Evolutionary conservation across 139 green algal species (phyloP).

Genomic region (Volvox reticuliferus): DNA sequence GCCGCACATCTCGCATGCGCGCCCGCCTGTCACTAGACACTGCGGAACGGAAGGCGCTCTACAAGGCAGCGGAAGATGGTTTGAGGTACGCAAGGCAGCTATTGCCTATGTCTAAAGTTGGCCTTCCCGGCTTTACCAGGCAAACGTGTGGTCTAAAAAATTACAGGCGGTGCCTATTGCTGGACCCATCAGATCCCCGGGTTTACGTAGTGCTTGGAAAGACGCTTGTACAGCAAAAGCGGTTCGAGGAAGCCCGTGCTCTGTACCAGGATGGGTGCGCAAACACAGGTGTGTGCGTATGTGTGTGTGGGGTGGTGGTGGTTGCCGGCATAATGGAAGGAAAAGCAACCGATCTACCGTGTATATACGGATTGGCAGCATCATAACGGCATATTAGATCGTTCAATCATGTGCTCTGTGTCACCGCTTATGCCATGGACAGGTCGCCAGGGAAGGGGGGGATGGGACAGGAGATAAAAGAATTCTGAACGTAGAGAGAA

Average conservation of each 20-base stretch:
- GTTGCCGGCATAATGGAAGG: too few species aligned
- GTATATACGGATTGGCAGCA: too few species aligned
- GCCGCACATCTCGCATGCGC: slow-evolving; percentile 18
- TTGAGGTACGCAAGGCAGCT: neutral
- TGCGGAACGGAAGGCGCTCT: neutral
- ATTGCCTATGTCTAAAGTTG: neutral
- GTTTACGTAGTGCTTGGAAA: slow-evolving; percentile 94
- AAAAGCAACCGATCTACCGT: too few species aligned
- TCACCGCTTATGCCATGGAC: too few species aligned
- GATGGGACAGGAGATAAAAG: too few species aligned
- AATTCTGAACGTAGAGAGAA: too few species aligned
- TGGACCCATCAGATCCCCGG: slow-evolving; percentile 88
- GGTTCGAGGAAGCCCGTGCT: slow-evolving; percentile 83
- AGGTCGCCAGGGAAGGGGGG: too few species aligned
- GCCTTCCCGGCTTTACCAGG: too few species aligned
- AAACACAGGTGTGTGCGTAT: slow-evolving; percentile 79
- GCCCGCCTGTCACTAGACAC: neutral
- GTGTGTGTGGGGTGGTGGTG: too few species aligned
- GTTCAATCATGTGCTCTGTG: too few species aligned
- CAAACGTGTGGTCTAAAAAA: too few species aligned
- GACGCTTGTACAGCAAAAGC: slow-evolving; percentile 77
- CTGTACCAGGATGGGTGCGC: slow-evolving; percentile 91
- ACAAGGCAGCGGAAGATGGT: neutral
- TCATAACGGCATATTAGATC: too few species aligned
- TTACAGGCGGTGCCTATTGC: slow-evolving; percentile 71